Percentiles rank a stretch among this genome's conserved stretches.
Evolutionary conservation across 805 yeast genomes (phyloP).

Genomic region (Yamadazyma philogaea): DNA sequence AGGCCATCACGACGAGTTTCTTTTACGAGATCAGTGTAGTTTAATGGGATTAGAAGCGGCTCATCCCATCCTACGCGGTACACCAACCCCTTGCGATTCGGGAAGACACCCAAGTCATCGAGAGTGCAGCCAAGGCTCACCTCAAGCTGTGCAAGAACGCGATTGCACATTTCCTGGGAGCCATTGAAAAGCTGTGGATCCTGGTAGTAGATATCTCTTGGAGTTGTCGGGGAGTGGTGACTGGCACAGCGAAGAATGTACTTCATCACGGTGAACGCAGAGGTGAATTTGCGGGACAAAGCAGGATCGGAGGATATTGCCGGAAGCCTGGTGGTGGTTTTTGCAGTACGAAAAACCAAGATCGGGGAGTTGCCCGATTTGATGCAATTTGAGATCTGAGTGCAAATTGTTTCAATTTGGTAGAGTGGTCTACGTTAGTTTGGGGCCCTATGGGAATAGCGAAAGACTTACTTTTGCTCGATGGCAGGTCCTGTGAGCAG

Average conservation of each 20-base stretch:
- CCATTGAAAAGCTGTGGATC: constrained; percentile 49
- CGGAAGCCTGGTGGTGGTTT: neutral
- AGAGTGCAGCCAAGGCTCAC: constrained; percentile 36
- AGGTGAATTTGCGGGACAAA: constrained; percentile 1
- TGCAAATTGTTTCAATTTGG: neutral
- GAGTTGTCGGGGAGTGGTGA: constrained; percentile 29
- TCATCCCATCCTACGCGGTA: constrained; percentile 16
- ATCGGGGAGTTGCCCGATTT: neutral
- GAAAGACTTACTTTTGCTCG: neutral
- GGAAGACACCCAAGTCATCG: constrained; percentile 42
- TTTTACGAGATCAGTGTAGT: neutral
- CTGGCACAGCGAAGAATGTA: neutral
- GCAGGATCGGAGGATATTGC: neutral
- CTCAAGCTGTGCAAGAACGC: constrained; percentile 36
- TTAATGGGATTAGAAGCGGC: constrained; percentile 21
- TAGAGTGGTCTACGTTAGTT: neutral
- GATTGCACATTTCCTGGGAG: constrained; percentile 41
- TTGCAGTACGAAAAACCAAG: neutral
- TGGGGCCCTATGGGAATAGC: neutral
- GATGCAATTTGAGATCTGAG: neutral
- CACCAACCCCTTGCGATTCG: constrained; percentile 57
- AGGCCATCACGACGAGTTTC: neutral
- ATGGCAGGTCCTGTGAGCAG: neutral
- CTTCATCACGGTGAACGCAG: neutral
- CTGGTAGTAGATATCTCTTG: constrained; percentile 57